phyloP scores from a whole-genome alignment of 768 basidiomycete species.

The Phaffia australis region DNA sequence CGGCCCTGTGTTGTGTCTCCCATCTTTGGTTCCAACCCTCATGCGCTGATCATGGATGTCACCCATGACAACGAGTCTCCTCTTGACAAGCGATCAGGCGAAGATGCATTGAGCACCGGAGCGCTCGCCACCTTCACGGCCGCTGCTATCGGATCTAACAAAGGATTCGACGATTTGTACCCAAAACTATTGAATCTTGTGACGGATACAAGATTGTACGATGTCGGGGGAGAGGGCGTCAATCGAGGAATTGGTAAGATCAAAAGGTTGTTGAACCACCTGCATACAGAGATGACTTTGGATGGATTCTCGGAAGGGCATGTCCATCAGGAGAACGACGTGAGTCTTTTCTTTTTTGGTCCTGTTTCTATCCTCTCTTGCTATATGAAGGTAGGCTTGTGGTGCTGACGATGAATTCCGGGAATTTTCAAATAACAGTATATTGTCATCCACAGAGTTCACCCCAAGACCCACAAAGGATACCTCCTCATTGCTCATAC shows the following conservation, averaged over 20 bases:
- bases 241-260: constrained; percentile 41
- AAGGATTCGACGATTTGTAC: constrained; percentile 95
- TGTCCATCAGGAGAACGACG: constrained; percentile 92
- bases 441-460: constrained; percentile 82
- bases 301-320: constrained; percentile 80
- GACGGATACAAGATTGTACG: constrained; percentile 67
- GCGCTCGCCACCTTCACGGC: constrained; percentile 84
- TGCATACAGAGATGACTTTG: constrained; percentile 88
- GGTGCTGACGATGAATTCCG: not conserved
- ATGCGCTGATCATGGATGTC: constrained; percentile 86
- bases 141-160: constrained; percentile 81
- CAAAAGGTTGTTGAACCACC: constrained; percentile 63
- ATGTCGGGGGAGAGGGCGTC: constrained; percentile 45
- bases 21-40: constrained; percentile 74
- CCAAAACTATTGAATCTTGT: constrained; percentile 89
- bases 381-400: not conserved
- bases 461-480: constrained; percentile 79
- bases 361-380: not conserved
- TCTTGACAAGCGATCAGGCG: constrained; percentile 76
- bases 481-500: constrained; percentile 87
- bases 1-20: constrained; percentile 64
- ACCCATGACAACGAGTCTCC: constrained; percentile 98
- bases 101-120: constrained; percentile 89
- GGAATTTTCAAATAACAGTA: constrained; percentile 48
- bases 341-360: constrained; percentile 41